Percentiles rank a stretch among this genome's conserved stretches.
Evolutionary conservation across 75 land plant species (phyloP).

Genomic region (Sequoiadendron giganteum): DNA sequence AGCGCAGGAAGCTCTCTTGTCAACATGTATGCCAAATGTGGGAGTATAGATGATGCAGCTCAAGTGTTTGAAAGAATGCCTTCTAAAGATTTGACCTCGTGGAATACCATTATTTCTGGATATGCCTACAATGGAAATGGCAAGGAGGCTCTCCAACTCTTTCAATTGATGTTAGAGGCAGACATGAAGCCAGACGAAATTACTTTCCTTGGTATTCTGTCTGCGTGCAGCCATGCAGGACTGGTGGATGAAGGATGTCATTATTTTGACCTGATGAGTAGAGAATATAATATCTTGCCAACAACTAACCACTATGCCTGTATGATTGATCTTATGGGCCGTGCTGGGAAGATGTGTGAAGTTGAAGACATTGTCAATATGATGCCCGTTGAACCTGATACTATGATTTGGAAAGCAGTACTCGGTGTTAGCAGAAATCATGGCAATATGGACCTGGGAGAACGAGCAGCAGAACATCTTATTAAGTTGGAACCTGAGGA

Average conservation of each 20-base stretch:
- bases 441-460: constrained; percentile 39
- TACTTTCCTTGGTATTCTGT: constrained; percentile 63
- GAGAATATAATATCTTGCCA: constrained; percentile 24
- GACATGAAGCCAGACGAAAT: constrained; percentile 58
- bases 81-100: constrained; percentile 49
- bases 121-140: constrained; percentile 59
- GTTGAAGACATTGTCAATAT: constrained; percentile 38
- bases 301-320: constrained; percentile 59
- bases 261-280: constrained; percentile 41
- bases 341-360: constrained; percentile 45
- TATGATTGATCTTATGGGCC: constrained; percentile 49
- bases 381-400: constrained; percentile 55
- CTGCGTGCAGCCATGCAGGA: constrained; percentile 66
- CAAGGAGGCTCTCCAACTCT: constrained; percentile 43
- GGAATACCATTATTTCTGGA: constrained; percentile 49
- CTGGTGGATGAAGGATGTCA: constrained; percentile 51
- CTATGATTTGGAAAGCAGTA: constrained; percentile 46
- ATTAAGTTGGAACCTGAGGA: constrained; percentile 58
- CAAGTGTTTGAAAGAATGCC: constrained; percentile 37
- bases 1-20: constrained; percentile 53
- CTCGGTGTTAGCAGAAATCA: constrained; percentile 55
- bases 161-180: constrained; percentile 43
- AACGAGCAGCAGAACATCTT: constrained; percentile 34
- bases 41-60: constrained; percentile 46
- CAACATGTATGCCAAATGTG: constrained; percentile 75